Evolutionary conservation across 305 asterid genomes (phyloP).

Genomic region (Andrographis paniculata): DNA sequence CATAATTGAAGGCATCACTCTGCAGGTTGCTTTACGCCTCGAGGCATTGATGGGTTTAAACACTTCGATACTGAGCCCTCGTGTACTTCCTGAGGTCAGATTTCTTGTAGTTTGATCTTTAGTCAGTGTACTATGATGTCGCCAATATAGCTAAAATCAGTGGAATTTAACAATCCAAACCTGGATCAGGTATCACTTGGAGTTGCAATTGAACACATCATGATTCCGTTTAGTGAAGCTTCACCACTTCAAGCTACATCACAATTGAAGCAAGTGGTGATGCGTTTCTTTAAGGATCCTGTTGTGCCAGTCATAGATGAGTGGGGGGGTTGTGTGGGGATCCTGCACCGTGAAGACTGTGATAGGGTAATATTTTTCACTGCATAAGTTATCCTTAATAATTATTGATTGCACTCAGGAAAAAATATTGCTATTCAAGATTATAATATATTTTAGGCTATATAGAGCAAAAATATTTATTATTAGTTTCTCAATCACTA

Average conservation of each 20-base stretch:
- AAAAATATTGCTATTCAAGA: not conserved
- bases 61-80: slow-evolving; percentile 48
- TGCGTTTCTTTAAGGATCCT: slow-evolving; percentile 47
- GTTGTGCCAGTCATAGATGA: slow-evolving; percentile 54
- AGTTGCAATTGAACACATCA: slow-evolving; percentile 46
- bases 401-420: not conserved
- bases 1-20: slow-evolving; percentile 7
- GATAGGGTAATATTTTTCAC: slow-evolving; percentile 28
- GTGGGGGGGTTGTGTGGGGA: slow-evolving; percentile 70
- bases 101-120: slow-evolving; percentile 8
- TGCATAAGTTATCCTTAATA: not conserved
- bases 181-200: slow-evolving; percentile 37
- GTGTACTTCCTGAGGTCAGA: slow-evolving; percentile 45
- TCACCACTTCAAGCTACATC: slow-evolving; percentile 46
- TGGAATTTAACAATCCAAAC: slow-evolving; percentile 9
- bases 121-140: slow-evolving; percentile 16
- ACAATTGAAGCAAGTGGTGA: slow-evolving; percentile 44
- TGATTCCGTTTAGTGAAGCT: slow-evolving; percentile 51
- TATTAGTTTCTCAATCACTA: not conserved
- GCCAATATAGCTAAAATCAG: not conserved
- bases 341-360: slow-evolving; percentile 64
- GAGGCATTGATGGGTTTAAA: slow-evolving; percentile 56
- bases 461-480: not conserved
- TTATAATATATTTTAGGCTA: not conserved
- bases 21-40: slow-evolving; percentile 61